Conservation (phyloP, 2,329 filamentous ascomycete species). For the Colletotrichum gigasporum region DNA sequence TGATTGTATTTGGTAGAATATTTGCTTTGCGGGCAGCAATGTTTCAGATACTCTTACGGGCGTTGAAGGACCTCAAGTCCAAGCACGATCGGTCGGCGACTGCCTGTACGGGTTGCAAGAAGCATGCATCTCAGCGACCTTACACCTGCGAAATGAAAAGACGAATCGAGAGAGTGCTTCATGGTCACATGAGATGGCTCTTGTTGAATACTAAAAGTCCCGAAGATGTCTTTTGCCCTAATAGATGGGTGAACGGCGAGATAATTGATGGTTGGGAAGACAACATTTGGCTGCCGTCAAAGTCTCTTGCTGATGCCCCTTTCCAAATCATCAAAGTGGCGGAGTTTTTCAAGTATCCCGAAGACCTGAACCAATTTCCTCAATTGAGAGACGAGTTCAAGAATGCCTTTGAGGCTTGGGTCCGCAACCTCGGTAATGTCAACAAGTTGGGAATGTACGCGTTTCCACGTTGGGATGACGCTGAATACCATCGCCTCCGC, state of each 20-base stretch:
- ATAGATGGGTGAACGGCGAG: not conserved
- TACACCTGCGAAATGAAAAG: not conserved
- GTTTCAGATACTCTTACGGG: too few relatives aligned
- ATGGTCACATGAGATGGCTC: not conserved
- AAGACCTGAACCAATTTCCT: too few relatives aligned
- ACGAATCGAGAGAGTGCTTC: not conserved
- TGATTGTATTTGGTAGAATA: too few relatives aligned
- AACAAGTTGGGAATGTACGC: not conserved
- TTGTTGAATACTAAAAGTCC: too few relatives aligned
- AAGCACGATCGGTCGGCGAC: too few relatives aligned
- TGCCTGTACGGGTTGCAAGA: too few relatives aligned
- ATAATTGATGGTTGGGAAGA: not conserved
- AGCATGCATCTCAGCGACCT: too few relatives aligned
- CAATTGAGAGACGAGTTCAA: too few relatives aligned
- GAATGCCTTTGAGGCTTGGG: not conserved
- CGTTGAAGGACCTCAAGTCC: too few relatives aligned
- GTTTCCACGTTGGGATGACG: not conserved
- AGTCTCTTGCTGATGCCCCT: not conserved
- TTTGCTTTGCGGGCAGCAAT: too few relatives aligned
- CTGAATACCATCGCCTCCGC: too few relatives aligned
- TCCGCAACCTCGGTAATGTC: not conserved
- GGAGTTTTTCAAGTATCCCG: not conserved
- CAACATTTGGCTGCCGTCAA: not conserved
- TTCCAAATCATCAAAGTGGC: not conserved
- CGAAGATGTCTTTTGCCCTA: not conserved